Evolutionary conservation across 306 rosid genomes (phyloP).

Genomic region (Urtica urens): DNA sequence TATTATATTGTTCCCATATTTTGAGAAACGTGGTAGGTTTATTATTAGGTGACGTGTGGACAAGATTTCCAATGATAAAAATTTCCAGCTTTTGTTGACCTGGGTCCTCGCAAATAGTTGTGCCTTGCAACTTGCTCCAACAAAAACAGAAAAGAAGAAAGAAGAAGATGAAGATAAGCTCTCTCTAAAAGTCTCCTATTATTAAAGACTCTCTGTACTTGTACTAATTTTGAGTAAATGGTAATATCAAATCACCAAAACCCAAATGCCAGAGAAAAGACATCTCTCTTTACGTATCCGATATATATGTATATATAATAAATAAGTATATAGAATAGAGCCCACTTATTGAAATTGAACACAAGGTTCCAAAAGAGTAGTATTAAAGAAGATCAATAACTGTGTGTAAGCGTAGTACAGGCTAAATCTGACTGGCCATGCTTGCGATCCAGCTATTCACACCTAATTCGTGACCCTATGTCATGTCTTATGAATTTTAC

Average conservation of each 20-base stretch:
- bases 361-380: constrained; percentile 9
- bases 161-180: neutral
- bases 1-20: neutral
- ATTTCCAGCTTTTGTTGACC: neutral
- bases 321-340: no score
- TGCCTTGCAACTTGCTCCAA: neutral
- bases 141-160: neutral
- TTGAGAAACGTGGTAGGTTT: neutral
- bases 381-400: neutral
- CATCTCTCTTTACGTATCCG: constrained; percentile 4
- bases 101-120: neutral
- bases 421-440: neutral
- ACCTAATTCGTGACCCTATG: neutral
- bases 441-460: constrained; percentile 7
- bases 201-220: neutral
- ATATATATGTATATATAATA: no score
- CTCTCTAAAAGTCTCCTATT: no score
- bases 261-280: constrained; percentile 2
- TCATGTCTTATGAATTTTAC: neutral
- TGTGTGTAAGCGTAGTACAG: neutral
- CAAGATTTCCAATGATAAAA: constrained; percentile 4
- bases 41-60: neutral
- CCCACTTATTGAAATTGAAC: neutral
- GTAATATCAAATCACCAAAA: neutral
- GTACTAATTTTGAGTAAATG: neutral